Evolutionary conservation across 2,329 filamentous ascomycete genomes (phyloP).

Genomic region (Talaromyces atroroseus): DNA sequence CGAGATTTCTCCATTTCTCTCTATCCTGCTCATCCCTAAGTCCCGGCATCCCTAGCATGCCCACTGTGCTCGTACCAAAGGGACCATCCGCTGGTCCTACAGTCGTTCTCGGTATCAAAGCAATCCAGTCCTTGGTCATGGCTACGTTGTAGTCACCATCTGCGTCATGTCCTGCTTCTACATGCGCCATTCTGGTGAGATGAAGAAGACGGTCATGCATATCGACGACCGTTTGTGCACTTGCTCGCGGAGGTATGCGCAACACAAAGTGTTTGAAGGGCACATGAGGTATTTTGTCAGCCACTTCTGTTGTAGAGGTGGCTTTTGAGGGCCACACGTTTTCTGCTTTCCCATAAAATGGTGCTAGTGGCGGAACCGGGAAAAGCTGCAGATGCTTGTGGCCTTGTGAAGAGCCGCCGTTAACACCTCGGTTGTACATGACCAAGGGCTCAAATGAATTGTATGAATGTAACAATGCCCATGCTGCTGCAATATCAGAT

Average conservation of each 20-base stretch:
- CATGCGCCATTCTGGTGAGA: constrained; percentile 16
- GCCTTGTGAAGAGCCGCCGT: constrained; percentile 39
- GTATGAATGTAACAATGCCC: constrained; percentile 28
- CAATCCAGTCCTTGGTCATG: constrained; percentile 24
- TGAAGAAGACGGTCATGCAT: constrained; percentile 19
- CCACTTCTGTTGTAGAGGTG: constrained; percentile 17
- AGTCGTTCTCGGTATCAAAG: constrained; percentile 17
- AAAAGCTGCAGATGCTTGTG: constrained; percentile 45
- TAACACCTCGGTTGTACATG: constrained; percentile 44
- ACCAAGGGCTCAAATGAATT: constrained; percentile 29
- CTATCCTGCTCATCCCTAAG: constrained; percentile 18
- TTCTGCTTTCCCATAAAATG: constrained; percentile 12
- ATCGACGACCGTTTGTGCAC: constrained; percentile 11
- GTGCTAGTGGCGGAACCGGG: constrained; percentile 24
- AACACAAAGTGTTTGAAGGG: constrained; percentile 25
- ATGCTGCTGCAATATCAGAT: constrained; percentile 32
- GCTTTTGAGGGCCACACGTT: constrained; percentile 19
- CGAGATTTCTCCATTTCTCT: constrained; percentile 18
- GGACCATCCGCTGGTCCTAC: constrained; percentile 14
- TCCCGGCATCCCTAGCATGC: constrained; percentile 22
- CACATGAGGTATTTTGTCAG: constrained; percentile 16
- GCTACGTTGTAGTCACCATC: constrained; percentile 24
- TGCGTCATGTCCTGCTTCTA: constrained; percentile 13
- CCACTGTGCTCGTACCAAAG: constrained; percentile 20
- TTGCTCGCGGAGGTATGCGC: constrained; percentile 17